These are phyloP conservation scores for Vigna radiata DNA, from an alignment of 306 rosid genomes.

Conservation along the genomic window DNA sequence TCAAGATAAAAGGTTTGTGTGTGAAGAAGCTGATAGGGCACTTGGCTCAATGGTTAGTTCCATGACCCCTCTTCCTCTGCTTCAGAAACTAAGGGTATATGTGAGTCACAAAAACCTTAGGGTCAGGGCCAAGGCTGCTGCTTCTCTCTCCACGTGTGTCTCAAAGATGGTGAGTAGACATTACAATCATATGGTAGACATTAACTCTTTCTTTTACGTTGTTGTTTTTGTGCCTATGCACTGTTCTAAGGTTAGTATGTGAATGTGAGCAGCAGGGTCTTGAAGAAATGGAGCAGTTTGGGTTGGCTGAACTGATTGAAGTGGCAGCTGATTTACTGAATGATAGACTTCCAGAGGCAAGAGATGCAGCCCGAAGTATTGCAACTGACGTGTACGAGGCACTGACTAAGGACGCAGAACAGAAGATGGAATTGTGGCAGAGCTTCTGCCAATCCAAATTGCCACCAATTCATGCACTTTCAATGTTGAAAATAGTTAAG, in stretches of 20 bases:
- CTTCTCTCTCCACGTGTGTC: conserved; percentile 72
- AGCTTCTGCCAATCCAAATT: conserved; percentile 80
- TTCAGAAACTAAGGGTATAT: conserved; percentile 60
- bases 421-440: conserved; percentile 81
- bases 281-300: conserved; percentile 77
- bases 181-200: background rate
- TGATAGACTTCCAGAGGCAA: conserved; percentile 93
- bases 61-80: conserved; percentile 76
- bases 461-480: conserved; percentile 66
- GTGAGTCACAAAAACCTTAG: conserved; percentile 75
- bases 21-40: conserved; percentile 92
- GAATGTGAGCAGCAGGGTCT: conserved; percentile 69
- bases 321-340: conserved; percentile 77
- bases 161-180: conserved; percentile 84
- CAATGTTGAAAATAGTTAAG: conserved; percentile 71
- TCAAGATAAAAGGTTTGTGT: conserved; percentile 89
- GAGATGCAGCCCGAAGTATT: conserved; percentile 86
- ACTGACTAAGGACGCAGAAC: conserved; percentile 60
- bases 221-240: background rate
- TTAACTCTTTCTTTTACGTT: background rate
- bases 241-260: background rate
- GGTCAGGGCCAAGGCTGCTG: conserved; percentile 86
- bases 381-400: conserved; percentile 61
- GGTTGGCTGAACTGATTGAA: conserved; percentile 65
- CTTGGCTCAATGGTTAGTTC: conserved; percentile 67